phyloP scores from a whole-genome alignment of 2,329 filamentous ascomycete genomes.

The Sclerotinia glacialis region DNA sequence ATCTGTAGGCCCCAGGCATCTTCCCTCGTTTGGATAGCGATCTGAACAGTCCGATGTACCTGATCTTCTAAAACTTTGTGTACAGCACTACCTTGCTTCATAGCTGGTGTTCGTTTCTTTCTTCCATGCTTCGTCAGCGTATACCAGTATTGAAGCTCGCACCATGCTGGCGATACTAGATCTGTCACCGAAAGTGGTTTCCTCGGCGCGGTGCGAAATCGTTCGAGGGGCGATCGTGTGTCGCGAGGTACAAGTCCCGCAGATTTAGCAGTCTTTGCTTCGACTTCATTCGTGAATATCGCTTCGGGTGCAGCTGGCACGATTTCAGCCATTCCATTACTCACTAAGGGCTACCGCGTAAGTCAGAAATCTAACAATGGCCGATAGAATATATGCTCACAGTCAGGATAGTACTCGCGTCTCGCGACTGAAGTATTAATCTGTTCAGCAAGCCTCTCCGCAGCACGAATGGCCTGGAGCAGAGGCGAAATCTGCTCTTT shows the following conservation, averaged over 20 bases:
- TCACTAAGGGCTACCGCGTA: conserved; percentile 62
- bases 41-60: conserved; percentile 71
- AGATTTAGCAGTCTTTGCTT: conserved; percentile 8
- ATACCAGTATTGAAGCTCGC: conserved; percentile 91
- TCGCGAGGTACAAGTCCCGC: conserved; percentile 39
- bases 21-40: conserved; percentile 71
- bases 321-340: conserved; percentile 35
- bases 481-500: conserved; percentile 38
- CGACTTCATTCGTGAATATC: not conserved
- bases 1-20: conserved; percentile 78
- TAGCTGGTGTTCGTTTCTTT: conserved; percentile 73
- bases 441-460: conserved; percentile 33
- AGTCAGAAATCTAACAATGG: conserved; percentile 52
- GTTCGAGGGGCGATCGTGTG: conserved; percentile 63
- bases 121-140: conserved; percentile 73
- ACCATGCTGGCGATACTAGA: conserved; percentile 87
- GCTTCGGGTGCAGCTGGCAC: not conserved
- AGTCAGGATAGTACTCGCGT: conserved; percentile 49
- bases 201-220: conserved; percentile 73
- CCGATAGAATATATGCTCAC: conserved; percentile 42
- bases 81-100: conserved; percentile 77
- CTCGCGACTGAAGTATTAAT: conserved; percentile 34
- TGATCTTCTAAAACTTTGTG: conserved; percentile 84
- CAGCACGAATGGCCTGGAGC: conserved; percentile 36
- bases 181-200: conserved; percentile 86